Conservation (phyloP, 1,139 yeast species). For the Geotrichum siamense region DNA sequence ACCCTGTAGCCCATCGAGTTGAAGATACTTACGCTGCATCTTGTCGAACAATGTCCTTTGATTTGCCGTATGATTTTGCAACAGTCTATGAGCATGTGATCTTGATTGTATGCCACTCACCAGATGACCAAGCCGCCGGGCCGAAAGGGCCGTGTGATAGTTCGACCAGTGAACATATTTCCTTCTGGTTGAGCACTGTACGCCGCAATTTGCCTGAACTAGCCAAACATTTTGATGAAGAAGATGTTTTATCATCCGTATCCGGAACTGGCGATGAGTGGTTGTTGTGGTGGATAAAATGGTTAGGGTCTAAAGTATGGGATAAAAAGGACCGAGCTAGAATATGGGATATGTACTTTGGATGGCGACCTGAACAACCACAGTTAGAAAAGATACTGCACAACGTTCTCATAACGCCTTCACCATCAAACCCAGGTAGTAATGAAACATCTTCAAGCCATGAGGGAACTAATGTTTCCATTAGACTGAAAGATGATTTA, state of each 20-base stretch:
- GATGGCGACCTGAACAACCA: slow-evolving; percentile 48
- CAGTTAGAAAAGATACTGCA: background rate
- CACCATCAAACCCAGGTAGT: background rate
- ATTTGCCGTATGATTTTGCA: slow-evolving; percentile 34
- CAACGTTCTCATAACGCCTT: background rate
- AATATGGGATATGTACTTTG: slow-evolving; percentile 79
- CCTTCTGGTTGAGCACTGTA: slow-evolving; percentile 63
- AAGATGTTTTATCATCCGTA: slow-evolving; percentile 54
- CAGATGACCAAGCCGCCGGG: slow-evolving; percentile 35
- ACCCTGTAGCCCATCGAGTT: slow-evolving; percentile 40
- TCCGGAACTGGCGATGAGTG: slow-evolving; percentile 64
- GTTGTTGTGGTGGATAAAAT: slow-evolving; percentile 93
- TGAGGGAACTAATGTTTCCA: slow-evolving; percentile 6
- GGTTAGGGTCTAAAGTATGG: slow-evolving; percentile 86
- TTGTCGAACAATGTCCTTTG: slow-evolving; percentile 10
- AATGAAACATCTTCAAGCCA: background rate
- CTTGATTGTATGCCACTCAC: slow-evolving; percentile 67
- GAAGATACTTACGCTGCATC: slow-evolving; percentile 11
- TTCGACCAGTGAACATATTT: slow-evolving; percentile 52
- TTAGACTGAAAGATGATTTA: slow-evolving; percentile 26
- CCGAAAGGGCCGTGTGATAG: slow-evolving; percentile 15
- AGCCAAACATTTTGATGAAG: slow-evolving; percentile 71
- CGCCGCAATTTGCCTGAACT: slow-evolving; percentile 67
- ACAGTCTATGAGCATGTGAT: slow-evolving; percentile 72
- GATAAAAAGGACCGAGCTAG: slow-evolving; percentile 76